Evolutionary conservation across 768 basidiomycete species (phyloP).

Genomic region (Rhodocollybia butyracea): DNA sequence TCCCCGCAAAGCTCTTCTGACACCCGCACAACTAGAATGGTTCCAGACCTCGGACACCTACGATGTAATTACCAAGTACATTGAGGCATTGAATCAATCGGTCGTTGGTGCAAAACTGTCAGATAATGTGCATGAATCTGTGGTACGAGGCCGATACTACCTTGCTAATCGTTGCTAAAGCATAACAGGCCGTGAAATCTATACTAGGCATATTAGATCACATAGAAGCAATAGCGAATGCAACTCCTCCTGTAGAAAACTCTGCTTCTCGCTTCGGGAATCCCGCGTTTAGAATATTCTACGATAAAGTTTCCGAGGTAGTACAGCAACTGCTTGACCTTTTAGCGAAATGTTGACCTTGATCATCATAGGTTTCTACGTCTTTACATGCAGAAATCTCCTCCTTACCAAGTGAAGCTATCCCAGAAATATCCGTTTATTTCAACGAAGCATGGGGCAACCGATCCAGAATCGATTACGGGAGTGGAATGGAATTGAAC

Average conservation of each 20-base stretch:
- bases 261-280: slow-evolving; percentile 93
- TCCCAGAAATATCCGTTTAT: slow-evolving; percentile 73
- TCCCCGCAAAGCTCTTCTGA: slow-evolving; percentile 74
- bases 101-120: slow-evolving; percentile 76
- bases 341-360: not conserved
- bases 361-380: slow-evolving; percentile 42
- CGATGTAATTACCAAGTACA: slow-evolving; percentile 60
- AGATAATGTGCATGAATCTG: slow-evolving; percentile 53
- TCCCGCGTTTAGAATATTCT: slow-evolving; percentile 91
- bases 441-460: slow-evolving; percentile 92
- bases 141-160: slow-evolving; percentile 42
- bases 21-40: slow-evolving; percentile 71
- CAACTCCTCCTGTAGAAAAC: slow-evolving; percentile 86
- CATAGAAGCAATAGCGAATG: slow-evolving; percentile 62
- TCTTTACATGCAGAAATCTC: slow-evolving; percentile 58
- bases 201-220: slow-evolving; percentile 62
- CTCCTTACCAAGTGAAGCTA: slow-evolving; percentile 52
- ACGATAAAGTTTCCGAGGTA: slow-evolving; percentile 77
- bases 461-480: slow-evolving; percentile 90
- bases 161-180: slow-evolving; percentile 1
- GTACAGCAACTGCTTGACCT: slow-evolving; percentile 12
- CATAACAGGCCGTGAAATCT: slow-evolving; percentile 54
- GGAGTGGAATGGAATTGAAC: slow-evolving; percentile 99
- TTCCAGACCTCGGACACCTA: slow-evolving; percentile 79
- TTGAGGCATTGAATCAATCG: slow-evolving; percentile 71